Conservation (phyloP, 495 filamentous ascomycete genomes). For the Hypoxylon perforatum region DNA sequence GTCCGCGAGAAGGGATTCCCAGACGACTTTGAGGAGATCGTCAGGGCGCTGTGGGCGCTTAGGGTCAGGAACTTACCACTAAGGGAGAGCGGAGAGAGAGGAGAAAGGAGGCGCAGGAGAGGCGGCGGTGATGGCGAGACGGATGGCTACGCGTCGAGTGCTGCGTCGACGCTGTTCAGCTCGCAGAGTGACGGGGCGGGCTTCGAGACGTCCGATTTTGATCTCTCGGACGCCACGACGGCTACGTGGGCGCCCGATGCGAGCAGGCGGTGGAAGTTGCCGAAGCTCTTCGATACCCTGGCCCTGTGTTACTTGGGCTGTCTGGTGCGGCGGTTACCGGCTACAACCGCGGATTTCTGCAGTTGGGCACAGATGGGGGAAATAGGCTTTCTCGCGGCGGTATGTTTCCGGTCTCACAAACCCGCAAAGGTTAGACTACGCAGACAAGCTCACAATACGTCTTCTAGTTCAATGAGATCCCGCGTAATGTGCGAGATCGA, state of each 20-base stretch:
- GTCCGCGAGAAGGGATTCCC: constrained; percentile 54
- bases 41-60: constrained; percentile 63
- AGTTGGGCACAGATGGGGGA: constrained; percentile 54
- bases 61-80: constrained; percentile 54
- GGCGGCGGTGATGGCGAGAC: constrained; percentile 19
- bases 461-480: constrained; percentile 60
- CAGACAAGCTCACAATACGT: constrained; percentile 26
- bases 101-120: not conserved
- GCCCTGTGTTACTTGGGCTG: constrained; percentile 59
- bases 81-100: constrained; percentile 27
- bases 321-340: constrained; percentile 53
- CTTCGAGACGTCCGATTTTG: constrained; percentile 22
- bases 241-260: constrained; percentile 39
- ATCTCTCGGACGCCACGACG: constrained; percentile 41
- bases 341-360: constrained; percentile 57
- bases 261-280: constrained; percentile 52
- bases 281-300: constrained; percentile 54
- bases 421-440: not conserved
- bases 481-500: constrained; percentile 71
- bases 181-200: constrained; percentile 48
- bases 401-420: constrained; percentile 31
- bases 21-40: constrained; percentile 59
- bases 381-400: constrained; percentile 54
- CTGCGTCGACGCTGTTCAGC: constrained; percentile 47
- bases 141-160: constrained; percentile 19